Evolutionary conservation across 257 asterid genomes (phyloP), one percentile per base, ranked within the genome.

Genomic region (Forsythia suspensa): DNA sequence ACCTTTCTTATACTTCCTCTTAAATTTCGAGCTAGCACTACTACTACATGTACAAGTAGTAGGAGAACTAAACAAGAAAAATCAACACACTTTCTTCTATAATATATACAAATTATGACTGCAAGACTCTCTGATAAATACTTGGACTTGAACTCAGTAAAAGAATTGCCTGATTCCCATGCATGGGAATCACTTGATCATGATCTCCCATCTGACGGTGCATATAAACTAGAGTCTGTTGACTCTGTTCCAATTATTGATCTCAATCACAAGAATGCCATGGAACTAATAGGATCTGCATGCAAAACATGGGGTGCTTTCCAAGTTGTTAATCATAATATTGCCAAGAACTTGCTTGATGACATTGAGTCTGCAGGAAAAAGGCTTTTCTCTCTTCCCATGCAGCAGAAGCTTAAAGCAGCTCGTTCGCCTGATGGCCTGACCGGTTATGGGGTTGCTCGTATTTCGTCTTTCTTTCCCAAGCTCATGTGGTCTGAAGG

Each of bases 401-500:
- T 91, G 93, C 90, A 91, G 1, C 93, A 91, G 76, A 96, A 96
- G 82, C 92, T 92, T 20, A 76, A 73, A 78, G 99, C 97, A 0
- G 90, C 95, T 11, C 94, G 99, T 3, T 79, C 74, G 2, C 88
- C 90, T 0, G 90, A 87, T 2, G 95, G 91, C 21, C 74, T 87
- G 0, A 78, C 96, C 0, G 99, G 99, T 4, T 96, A 92, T 29
- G 99, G 99, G 2, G 84, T 82, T 15, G 95, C 97, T 5, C 93
- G 91, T 4, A 92, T 96, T 6, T 92, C 98, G 5, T 86, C 94
- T 0, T 96, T 96, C 85, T 96, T 96, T 73, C 81, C 92, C 15
- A 96, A 96, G 71, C 88, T 44, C 24, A 91, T 96, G 98, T 96
- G 99, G 99, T 94, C 97, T 6, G 99, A 96, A 76, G 99, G 99